These are phyloP conservation scores for Tremella yokohamensis DNA, from an alignment of 768 basidiomycete species.

Conservation along the genomic window DNA sequence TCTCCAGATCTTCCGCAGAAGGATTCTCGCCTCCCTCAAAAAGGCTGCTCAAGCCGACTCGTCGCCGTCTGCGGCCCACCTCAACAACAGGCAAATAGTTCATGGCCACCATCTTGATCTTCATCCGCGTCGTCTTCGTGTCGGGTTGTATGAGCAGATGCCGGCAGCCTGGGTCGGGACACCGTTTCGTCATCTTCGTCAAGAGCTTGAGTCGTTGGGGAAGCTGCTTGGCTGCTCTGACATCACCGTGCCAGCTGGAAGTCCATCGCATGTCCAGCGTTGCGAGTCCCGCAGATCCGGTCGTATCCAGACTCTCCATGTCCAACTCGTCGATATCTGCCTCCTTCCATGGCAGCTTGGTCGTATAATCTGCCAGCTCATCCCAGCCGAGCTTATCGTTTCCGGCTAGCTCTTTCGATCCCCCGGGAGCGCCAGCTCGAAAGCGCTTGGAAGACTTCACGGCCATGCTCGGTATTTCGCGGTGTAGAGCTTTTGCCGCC, in stretches of 20 bases:
- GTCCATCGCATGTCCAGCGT: slow-evolving; percentile 53
- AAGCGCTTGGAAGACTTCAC: slow-evolving; percentile 17
- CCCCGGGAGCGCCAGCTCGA: slow-evolving; percentile 9
- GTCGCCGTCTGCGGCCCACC: slow-evolving; percentile 51
- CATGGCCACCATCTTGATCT: slow-evolving; percentile 94
- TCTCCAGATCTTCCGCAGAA: slow-evolving; percentile 23
- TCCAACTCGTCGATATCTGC: slow-evolving; percentile 43
- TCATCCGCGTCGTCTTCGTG: slow-evolving; percentile 90
- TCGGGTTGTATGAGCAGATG: slow-evolving; percentile 99
- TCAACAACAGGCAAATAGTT: slow-evolving; percentile 88
- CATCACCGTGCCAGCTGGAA: slow-evolving; percentile 5
- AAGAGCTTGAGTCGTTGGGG: slow-evolving; percentile 88
- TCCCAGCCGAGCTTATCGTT: slow-evolving; percentile 34
- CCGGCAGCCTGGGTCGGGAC: slow-evolving; percentile 69
- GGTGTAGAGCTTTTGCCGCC: slow-evolving; percentile 79
- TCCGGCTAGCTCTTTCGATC: slow-evolving; percentile 8
- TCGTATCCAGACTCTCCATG: slow-evolving; percentile 62
- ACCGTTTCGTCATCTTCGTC: slow-evolving; percentile 92
- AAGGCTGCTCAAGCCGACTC: slow-evolving; percentile 9
- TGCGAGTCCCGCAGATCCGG: slow-evolving; percentile 69
- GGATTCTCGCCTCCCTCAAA: background rate
- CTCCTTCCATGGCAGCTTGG: slow-evolving; percentile 36
- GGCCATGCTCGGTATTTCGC: slow-evolving; percentile 59
- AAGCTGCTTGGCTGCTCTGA: slow-evolving; percentile 53
- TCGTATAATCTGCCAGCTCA: slow-evolving; percentile 39